A percentile compares a stretch with the other conserved stretches of the same genome.
phyloP scores from a whole-genome alignment of 164 flowering plant genomes.

The Sedum album region DNA sequence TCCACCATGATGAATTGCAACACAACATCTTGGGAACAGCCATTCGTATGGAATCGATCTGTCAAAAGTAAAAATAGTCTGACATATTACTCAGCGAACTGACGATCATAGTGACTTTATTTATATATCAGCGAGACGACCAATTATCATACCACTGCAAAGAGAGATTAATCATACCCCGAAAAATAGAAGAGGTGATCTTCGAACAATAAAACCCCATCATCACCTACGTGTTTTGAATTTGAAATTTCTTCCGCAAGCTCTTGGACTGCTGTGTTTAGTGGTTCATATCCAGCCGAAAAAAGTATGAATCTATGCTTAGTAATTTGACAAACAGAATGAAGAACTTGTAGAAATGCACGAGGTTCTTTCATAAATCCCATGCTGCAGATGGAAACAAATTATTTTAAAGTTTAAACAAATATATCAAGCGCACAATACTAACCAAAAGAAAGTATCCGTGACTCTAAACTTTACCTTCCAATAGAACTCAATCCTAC shows the following conservation, averaged over 20 bases:
- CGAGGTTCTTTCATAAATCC: constrained; percentile 67
- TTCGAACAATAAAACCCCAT: constrained; percentile 41
- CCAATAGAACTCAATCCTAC: constrained; percentile 74
- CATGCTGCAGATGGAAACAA: constrained; percentile 55
- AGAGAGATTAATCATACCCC: constrained; percentile 56
- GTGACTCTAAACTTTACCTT: constrained; percentile 64
- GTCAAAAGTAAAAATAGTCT: constrained; percentile 11
- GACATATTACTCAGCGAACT: neutral
- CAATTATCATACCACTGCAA: neutral
- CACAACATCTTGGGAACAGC: constrained; percentile 72
- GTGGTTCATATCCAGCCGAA: constrained; percentile 72
- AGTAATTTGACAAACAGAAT: constrained; percentile 38
- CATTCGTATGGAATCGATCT: constrained; percentile 76
- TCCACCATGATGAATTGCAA: constrained; percentile 91
- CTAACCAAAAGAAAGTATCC: neutral
- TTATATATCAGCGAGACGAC: too few relatives aligned
- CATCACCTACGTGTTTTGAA: constrained; percentile 18
- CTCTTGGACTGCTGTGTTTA: constrained; percentile 40
- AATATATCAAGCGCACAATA: neutral
- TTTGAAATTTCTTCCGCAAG: constrained; percentile 22
- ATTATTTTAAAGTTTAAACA: neutral
- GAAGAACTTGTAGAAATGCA: constrained; percentile 61
- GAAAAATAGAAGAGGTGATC: constrained; percentile 66
- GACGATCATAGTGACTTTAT: neutral
- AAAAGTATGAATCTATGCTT: constrained; percentile 59